Evolutionary conservation across 176 grass and related monocot genomes (phyloP), one percentile per base, ranked within the genome.

Genomic region (Musa beccarii): DNA sequence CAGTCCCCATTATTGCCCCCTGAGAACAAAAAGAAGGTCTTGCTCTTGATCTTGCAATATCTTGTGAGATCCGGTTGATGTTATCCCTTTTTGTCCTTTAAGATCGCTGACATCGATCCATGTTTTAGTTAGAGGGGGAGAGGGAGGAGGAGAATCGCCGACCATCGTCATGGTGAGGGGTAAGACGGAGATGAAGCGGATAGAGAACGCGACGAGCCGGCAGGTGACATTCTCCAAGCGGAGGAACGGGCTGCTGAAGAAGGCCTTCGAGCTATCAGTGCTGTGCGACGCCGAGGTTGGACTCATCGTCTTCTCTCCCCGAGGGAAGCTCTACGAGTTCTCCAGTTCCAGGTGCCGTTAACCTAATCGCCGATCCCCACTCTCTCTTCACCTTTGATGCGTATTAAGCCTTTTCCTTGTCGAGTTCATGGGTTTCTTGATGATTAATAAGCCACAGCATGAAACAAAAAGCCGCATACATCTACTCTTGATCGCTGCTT

Each of bases 151-250:
- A 43, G 34, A 43, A 43, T 43, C 34, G 34, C 4, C 34, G 4
- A 43, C 34, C 3, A 63, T 68, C 55, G 29, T 66, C 77, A 96
- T 96, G 93, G 93, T 86, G 81, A 83, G 93, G 82, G 93, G 93
- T 21, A 89, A 87, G 71, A 86, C 89, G 52, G 90, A 98, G 86
- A 82, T 98, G 78, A 98, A 98, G 84, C 85, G 90, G 72, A 98
- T 93, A 68, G 95, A 98, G 86, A 98, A 98, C 88, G 87, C 89
- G 86, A 98, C 87, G 79, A 98, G 89, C 80, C 84, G 95, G 55
- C 95, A 98, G 82, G 95, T 93, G 49, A 98, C 95, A 80, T 98
- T 98, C 80, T 91, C 90, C 74, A 98, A 98, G 82, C 95, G 95
- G 75, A 84, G 88, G 70, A 91, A 89, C 73, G 95, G 95, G 34